Base-by-base conservation (phyloP, 2,329 filamentous ascomycete species). In the Botrytis sinoallii region DNA sequence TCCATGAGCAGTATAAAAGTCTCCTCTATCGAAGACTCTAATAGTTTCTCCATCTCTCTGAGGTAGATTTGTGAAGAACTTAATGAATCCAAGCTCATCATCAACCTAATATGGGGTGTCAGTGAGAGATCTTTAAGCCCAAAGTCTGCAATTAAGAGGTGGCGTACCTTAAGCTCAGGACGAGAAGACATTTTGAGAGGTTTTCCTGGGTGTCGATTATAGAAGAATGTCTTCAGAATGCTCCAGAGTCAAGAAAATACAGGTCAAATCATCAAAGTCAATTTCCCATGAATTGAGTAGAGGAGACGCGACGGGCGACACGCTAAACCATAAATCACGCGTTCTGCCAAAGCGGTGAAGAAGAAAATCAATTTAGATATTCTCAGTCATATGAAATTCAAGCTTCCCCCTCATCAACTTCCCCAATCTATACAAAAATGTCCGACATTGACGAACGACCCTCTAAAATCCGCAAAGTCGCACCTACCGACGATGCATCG, bases 1-100 rank as follows among this genome's bases (percentile, higher is more conserved):
- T 65, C 93, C 93, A 80, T 97, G 94, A n/a, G 95, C 93, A 9
- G 95, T 97, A 82, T 98, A 98, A 88, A 91, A 99, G 81, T 99
- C 96, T 52, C 93, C 92, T 77, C 96, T 90, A 80, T 98, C 95
- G 81, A 98, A 98, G 75, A 99, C 92, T 71, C 96, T 91, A 71
- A 99, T 88, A 0, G 93, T 95, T 72, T 93, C 92, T 57, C 90
- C 88, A 78, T 90, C 89, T 71, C 90, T 89, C 22, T 85, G 80
- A 9, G 94, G 90, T 4, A 99, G 87, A n/a, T 91, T 92, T 79
- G 95, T 95, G 86, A 97, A 99, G 85, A 94, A 97, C 78, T 92
- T 93, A 84, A 98, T 98, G 86, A 99, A 99, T 78, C 95, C 94
- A 81, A 92, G 91, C 85, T 99, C 96, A 81, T 99, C 96, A 80